phyloP scores from a whole-genome alignment of 495 filamentous ascomycete genomes.

The Penicillium taxi region DNA sequence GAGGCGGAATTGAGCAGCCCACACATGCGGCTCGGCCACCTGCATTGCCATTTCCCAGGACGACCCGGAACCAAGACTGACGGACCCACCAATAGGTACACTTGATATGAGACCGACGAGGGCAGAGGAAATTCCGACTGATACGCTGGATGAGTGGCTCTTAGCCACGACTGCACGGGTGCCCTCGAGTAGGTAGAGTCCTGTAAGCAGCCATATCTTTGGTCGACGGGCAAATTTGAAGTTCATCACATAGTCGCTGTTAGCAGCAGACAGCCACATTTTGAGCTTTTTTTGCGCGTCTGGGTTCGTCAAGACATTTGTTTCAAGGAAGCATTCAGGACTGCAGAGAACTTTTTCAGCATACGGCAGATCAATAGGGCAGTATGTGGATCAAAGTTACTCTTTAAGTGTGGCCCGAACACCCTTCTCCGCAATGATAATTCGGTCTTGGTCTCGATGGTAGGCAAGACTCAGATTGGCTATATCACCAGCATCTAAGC shows the following conservation, averaged over 20 bases:
- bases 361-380: not conserved
- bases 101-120: constrained; percentile 16
- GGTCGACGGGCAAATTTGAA: constrained; percentile 22
- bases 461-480: constrained; percentile 20
- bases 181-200: constrained; percentile 17
- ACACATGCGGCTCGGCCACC: constrained; percentile 21
- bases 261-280: constrained; percentile 20
- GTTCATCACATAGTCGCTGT: constrained; percentile 16
- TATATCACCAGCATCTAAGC: constrained; percentile 17
- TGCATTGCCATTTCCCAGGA: constrained; percentile 21
- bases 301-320: constrained; percentile 10
- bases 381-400: constrained; percentile 2
- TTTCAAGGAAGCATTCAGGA: constrained; percentile 15
- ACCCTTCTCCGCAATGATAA: constrained; percentile 16
- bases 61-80: constrained; percentile 14
- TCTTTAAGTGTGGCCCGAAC: constrained; percentile 17
- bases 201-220: constrained; percentile 21
- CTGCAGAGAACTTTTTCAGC: constrained; percentile 6
- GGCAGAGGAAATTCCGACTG: constrained; percentile 14
- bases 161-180: constrained; percentile 13
- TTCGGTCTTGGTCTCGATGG: constrained; percentile 17
- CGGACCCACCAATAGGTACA: constrained; percentile 18
- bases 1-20: constrained; percentile 23
- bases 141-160: constrained; percentile 9
- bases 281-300: constrained; percentile 17